These are phyloP conservation scores for Schizothecium vesticola DNA, from an alignment of 495 filamentous ascomycete species.

Conservation along the genomic window DNA sequence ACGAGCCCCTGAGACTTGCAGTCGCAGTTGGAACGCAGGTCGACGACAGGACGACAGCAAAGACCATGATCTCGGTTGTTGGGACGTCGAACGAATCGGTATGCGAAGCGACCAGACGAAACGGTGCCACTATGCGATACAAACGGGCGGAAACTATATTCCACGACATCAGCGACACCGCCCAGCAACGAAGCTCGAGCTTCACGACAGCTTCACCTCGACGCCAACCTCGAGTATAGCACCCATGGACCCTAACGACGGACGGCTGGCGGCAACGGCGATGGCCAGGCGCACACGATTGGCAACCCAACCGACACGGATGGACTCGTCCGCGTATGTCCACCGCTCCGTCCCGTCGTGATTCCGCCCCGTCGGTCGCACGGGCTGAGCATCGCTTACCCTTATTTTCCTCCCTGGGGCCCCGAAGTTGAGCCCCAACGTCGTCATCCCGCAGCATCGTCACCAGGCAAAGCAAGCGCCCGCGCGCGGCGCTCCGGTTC, in stretches of 20 bases:
- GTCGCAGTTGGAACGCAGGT: background rate
- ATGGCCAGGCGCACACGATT: background rate
- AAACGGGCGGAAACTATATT: background rate
- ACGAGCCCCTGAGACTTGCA: background rate
- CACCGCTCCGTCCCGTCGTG: background rate
- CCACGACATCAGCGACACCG: background rate
- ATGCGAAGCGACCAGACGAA: background rate
- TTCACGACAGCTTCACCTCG: background rate
- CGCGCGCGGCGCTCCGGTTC: background rate
- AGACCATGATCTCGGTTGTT: background rate
- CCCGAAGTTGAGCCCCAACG: background rate
- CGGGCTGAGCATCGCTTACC: conserved; percentile 10
- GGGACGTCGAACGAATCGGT: background rate
- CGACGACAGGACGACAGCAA: background rate
- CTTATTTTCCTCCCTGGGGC: background rate
- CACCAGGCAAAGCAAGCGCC: background rate
- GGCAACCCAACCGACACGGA: background rate
- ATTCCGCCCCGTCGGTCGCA: conserved; percentile 5
- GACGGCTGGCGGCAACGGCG: background rate
- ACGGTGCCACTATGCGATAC: background rate
- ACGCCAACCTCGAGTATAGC: background rate
- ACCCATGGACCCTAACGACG: background rate
- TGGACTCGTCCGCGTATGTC: background rate
- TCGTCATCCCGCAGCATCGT: background rate
- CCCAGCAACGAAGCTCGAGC: background rate